Base-by-base conservation (phyloP, 768 basidiomycete genomes). In the Lactarius vividus region DNA sequence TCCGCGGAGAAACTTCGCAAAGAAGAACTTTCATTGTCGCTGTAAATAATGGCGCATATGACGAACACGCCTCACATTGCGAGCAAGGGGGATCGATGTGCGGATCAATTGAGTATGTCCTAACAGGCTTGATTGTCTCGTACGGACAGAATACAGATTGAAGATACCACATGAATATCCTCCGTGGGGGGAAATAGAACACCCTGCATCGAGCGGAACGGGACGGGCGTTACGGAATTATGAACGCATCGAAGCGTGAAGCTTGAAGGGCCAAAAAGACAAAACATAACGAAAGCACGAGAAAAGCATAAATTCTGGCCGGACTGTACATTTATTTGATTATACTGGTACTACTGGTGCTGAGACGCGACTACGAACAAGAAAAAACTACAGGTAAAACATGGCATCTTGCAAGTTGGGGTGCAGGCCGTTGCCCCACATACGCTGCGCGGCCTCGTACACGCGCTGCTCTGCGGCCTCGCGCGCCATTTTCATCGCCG, bases 361-460 rank as follows among this genome's bases (percentile, higher is more conserved):
- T 35, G 46, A 10, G n/a, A 49, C n/a, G n/a, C n/a, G n/a, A n/a
- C n/a, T n/a, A n/a, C n/a, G 46, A 26, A 49, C 11, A 7, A 44
- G 28, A 42, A 26, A 46, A 26, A 23, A 31, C 79, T 71, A 91
- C 62, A 91, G 87, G 71, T 90, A 91, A 71, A 91, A 91, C 89
- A 91, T 91, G n/a, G 76, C 82, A 6, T 83, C 81, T 69, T 79
- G 79, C 74, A 90, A 73, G 70, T 86, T 81, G 11, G 72, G 53
- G 72, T 91, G 86, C 18, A 87, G 72, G 2, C 76, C 76, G 0
- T 65, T 62, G 2, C 75, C 77, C 77, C 76, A 77, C 64, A 69
- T 64, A 58, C 71, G 70, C 72, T 72, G 75, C 16, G 85, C 87
- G 33, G 79, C 80, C 2, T 81, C 71, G 66, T 67, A 79, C 13